Percentiles rank a stretch among this genome's conserved stretches.
These are phyloP conservation scores for Pseudogymnoascus sp. DNA, from an alignment of 2,329 filamentous ascomycete genomes.

Conservation along the genomic window DNA sequence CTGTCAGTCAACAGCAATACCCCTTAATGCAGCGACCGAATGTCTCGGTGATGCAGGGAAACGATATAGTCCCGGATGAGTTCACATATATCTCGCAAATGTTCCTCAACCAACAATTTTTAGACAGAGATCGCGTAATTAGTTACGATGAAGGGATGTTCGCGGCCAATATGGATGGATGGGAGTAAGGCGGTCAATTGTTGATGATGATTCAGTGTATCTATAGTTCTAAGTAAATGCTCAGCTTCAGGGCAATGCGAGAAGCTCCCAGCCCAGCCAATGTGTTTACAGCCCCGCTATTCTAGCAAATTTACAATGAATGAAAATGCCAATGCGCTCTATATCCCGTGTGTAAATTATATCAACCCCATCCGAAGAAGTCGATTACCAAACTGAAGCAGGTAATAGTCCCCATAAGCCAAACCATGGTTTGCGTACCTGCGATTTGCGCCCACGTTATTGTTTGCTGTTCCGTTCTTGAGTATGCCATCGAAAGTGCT, in stretches of 20 bases:
- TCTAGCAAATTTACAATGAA: not conserved
- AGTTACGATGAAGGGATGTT: slow-evolving; percentile 19
- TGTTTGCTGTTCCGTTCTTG: slow-evolving; percentile 19
- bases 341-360: not conserved
- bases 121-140: slow-evolving; percentile 26
- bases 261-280: not conserved
- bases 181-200: not conserved
- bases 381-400: slow-evolving; percentile 19
- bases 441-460: slow-evolving; percentile 15
- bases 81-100: slow-evolving; percentile 21
- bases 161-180: slow-evolving; percentile 5
- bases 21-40: not conserved
- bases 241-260: not conserved
- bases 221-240: slow-evolving; percentile 1
- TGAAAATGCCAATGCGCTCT: not conserved
- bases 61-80: slow-evolving; percentile 17
- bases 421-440: slow-evolving; percentile 19
- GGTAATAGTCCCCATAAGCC: slow-evolving; percentile 22
- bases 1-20: slow-evolving; percentile 10
- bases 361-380: slow-evolving; percentile 19
- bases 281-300: not conserved
- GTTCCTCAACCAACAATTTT: slow-evolving; percentile 24
- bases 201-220: not conserved
- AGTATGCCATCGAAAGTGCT: slow-evolving; percentile 17
- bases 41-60: not conserved